Evolutionary conservation across 1,284 basidiomycete species (phyloP).

Genomic region (Anthracocystis setariae): DNA sequence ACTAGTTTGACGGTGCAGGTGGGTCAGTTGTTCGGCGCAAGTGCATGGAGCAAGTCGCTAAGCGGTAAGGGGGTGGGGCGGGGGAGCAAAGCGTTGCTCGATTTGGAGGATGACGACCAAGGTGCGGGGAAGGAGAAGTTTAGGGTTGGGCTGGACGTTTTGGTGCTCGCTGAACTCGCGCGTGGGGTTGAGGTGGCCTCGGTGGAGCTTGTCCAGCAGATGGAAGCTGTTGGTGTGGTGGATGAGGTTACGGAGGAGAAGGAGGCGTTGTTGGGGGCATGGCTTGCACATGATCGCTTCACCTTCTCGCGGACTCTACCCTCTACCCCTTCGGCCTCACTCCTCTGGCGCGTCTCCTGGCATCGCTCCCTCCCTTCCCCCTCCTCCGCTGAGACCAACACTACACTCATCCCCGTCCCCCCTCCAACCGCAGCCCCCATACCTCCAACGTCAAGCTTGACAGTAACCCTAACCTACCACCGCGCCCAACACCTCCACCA

Average conservation of each 20-base stretch:
- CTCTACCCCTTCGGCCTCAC: not conserved
- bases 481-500: not conserved
- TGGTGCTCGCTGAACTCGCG: slow-evolving; percentile 5
- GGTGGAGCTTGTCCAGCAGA: slow-evolving; percentile 2
- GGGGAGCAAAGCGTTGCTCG: slow-evolving; percentile 14
- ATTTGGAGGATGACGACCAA: slow-evolving; percentile 8
- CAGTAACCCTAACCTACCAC: slow-evolving; percentile 8
- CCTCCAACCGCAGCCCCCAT: not conserved
- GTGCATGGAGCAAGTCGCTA: not conserved
- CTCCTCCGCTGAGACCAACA: not conserved
- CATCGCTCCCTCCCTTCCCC: not conserved
- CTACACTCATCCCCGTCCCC: slow-evolving; percentile 11
- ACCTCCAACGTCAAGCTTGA: not conserved
- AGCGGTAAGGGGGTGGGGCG: not conserved
- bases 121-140: not conserved
- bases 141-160: slow-evolving; percentile 20
- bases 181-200: slow-evolving; percentile 1
- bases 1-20: slow-evolving; percentile 4
- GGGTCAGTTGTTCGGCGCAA: slow-evolving; percentile 7
- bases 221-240: not conserved
- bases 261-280: slow-evolving; percentile 8
- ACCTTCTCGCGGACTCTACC: slow-evolving; percentile 1
- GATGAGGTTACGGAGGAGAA: not conserved
- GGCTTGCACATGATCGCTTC: slow-evolving; percentile 16
- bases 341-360: slow-evolving; percentile 13